Evolutionary conservation across 129 eudicot genomes (phyloP).

Genomic region (Escallonia rubra): DNA sequence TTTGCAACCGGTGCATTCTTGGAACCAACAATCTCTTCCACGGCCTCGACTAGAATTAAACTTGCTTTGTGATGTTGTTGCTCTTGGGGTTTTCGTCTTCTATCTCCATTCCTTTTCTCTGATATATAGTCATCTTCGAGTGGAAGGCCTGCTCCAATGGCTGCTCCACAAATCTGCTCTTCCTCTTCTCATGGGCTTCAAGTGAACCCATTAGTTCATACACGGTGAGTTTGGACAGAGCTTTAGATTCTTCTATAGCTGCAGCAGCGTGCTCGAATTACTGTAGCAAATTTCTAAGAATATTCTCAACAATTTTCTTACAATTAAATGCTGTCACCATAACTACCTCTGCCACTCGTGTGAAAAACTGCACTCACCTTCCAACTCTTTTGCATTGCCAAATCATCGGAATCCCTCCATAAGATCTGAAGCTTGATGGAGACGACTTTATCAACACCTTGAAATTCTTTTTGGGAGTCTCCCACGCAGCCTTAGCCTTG

Average conservation of each 20-base stretch:
- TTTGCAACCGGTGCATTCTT: background rate
- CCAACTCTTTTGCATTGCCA: too few relatives aligned
- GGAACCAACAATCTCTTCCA: background rate
- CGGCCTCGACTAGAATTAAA: background rate
- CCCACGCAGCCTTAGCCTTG: too few relatives aligned
- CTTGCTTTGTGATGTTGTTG: background rate
- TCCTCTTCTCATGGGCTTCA: background rate
- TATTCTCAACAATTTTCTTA: background rate
- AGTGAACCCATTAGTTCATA: background rate
- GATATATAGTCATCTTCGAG: background rate
- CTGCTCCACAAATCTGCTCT: background rate
- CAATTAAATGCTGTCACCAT: too few relatives aligned
- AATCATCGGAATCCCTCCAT: too few relatives aligned
- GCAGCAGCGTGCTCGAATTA: background rate
- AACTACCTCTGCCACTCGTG: too few relatives aligned
- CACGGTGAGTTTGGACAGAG: background rate
- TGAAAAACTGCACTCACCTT: too few relatives aligned
- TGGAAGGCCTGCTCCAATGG: constrained; percentile 1
- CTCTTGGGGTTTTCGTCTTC: background rate
- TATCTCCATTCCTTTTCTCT: too few relatives aligned
- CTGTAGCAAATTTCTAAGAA: background rate
- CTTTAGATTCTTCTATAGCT: background rate
- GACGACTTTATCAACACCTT: too few relatives aligned
- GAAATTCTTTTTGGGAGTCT: too few relatives aligned
- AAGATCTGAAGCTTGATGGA: too few relatives aligned